Base-by-base conservation (phyloP, 768 basidiomycete species). In the Termitomyces sp. region DNA sequence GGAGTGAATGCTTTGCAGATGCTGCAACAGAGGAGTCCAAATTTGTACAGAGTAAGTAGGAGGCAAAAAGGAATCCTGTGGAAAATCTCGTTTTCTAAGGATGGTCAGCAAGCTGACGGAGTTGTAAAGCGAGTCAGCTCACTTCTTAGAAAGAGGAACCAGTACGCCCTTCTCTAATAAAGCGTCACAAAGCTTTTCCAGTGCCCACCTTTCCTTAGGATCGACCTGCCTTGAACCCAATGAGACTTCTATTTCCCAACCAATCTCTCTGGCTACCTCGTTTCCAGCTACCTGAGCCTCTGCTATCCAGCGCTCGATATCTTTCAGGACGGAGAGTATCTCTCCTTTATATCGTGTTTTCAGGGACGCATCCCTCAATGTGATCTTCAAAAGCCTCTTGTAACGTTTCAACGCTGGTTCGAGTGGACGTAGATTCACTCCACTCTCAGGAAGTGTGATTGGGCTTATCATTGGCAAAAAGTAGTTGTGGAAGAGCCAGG, bases 141-240 rank as follows among this genome's bases (percentile, higher is more conserved):
- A 95, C 96, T 87, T 94, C 74, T 86, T 91, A 1, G 93, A 88
- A 2, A 89, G 64, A 8, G 96, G 95, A 4, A 98, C 87, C 8
- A 98, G 74, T 10, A 77, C 83, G 10, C 93, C 93, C 61, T 80
- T 83, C 58, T 84, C 85, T 51, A 91, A 64, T 13, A 98, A 73
- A 0, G 72, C 80, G 50, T 87, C 83, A 56, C 85, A 87, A 2
- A 98, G 71, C 38, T 73, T 72, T 55, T 91, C 88, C 46, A 91
- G 67, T 7, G 88, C 88, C 82, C 85, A 88, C 50, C 70, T 72
- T 68, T 91, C 89, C 66, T 80, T 83, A 13, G 71, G 61, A 47
- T 86, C 85, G 10, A 74, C 74, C 57, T 77, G 78, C 36, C 74
- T 72, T 20, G 55, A 52, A 62, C 64, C 56, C 56, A 56, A 40